A percentile compares a stretch with the other conserved stretches of the same genome.
These are phyloP conservation scores for Sclerotinia spermophila DNA, from an alignment of 2,329 filamentous ascomycete species.

Conservation along the genomic window DNA sequence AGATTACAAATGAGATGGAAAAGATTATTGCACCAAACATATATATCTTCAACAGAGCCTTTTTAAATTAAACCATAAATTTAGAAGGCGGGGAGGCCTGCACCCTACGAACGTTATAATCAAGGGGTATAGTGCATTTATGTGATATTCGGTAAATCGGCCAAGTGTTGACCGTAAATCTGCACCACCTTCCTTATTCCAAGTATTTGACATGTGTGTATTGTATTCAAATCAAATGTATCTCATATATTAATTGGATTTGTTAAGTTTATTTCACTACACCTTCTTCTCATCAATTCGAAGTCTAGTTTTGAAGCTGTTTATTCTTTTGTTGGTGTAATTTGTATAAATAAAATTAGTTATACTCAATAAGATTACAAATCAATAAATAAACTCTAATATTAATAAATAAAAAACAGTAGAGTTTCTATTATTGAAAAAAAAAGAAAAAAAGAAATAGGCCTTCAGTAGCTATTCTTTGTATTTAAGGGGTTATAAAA, in stretches of 20 bases:
- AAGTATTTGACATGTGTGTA: background rate
- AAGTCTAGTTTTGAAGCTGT: background rate
- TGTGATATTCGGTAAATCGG: conserved; percentile 3
- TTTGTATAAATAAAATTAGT: background rate
- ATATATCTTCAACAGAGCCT: background rate
- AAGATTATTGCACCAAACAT: conserved; percentile 12
- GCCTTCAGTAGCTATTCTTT: background rate
- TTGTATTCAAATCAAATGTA: background rate
- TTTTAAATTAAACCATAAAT: background rate
- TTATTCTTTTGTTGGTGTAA: background rate
- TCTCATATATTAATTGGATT: background rate
- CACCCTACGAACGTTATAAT: background rate
- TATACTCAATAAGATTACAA: background rate
- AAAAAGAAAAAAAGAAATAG: background rate
- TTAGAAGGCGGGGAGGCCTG: background rate
- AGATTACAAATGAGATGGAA: background rate
- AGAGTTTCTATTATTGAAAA: background rate
- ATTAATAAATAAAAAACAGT: background rate
- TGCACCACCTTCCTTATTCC: background rate
- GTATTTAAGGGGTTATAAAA: background rate
- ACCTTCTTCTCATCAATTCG: background rate
- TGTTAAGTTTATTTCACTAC: background rate
- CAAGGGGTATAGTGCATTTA: background rate
- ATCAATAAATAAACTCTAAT: background rate
- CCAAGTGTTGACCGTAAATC: background rate